These are phyloP conservation scores for Aspergillus sp. DNA, from an alignment of 2,329 filamentous ascomycete species.

Conservation along the genomic window DNA sequence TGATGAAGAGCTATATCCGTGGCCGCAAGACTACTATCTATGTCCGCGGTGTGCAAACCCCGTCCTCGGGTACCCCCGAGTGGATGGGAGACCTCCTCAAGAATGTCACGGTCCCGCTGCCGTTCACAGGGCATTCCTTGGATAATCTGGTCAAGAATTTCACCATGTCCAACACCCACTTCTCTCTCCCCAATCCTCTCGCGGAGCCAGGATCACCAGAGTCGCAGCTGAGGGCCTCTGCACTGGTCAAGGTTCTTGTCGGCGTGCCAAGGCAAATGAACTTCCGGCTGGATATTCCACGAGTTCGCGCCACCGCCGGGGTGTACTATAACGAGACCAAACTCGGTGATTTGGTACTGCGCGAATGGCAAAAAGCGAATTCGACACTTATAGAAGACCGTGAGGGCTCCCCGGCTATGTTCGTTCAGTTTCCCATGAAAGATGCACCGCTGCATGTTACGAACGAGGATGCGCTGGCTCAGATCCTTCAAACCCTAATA, in stretches of 20 bases:
- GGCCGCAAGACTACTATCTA: slow-evolving; percentile 71
- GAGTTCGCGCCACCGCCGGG: slow-evolving; percentile 66
- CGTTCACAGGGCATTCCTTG: slow-evolving; percentile 72
- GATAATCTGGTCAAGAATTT: slow-evolving; percentile 82
- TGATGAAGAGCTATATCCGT: slow-evolving; percentile 72
- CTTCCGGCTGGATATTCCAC: slow-evolving; percentile 68
- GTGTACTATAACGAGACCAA: slow-evolving; percentile 69
- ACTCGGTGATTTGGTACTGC: slow-evolving; percentile 70
- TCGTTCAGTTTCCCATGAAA: slow-evolving; percentile 66
- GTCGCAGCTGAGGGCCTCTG: slow-evolving; percentile 69
- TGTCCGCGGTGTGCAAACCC: slow-evolving; percentile 65
- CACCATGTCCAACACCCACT: slow-evolving; percentile 73
- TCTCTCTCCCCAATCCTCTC: slow-evolving; percentile 70
- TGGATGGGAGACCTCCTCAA: slow-evolving; percentile 77
- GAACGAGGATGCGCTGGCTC: slow-evolving; percentile 65
- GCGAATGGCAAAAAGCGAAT: slow-evolving; percentile 74
- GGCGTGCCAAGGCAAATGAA: slow-evolving; percentile 77
- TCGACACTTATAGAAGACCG: slow-evolving; percentile 59
- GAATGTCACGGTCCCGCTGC: slow-evolving; percentile 72
- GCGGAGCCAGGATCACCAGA: slow-evolving; percentile 66
- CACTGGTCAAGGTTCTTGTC: slow-evolving; percentile 69
- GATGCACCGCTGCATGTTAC: slow-evolving; percentile 77
- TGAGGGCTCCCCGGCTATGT: slow-evolving; percentile 52
- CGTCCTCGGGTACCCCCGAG: slow-evolving; percentile 58
- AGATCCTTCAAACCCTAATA: slow-evolving; percentile 70